Conservation (phyloP, 2,329 filamentous ascomycete species). For the Aspergillus fumigatiaffinis region DNA sequence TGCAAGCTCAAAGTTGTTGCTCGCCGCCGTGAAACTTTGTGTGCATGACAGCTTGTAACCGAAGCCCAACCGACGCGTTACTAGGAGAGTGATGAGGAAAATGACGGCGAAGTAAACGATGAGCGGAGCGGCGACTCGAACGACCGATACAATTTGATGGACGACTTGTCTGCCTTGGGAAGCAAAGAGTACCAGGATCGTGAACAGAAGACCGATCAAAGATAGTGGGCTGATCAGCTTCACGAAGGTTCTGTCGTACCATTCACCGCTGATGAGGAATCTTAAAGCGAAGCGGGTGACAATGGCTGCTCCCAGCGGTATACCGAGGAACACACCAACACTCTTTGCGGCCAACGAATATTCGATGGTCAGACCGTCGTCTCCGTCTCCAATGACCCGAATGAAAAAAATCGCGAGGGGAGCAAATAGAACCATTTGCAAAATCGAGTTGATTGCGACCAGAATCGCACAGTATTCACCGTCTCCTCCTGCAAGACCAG, state of each 20-base stretch:
- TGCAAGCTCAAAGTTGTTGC: constrained; percentile 89
- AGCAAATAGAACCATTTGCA: constrained; percentile 71
- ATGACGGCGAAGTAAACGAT: constrained; percentile 75
- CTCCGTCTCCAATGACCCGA: constrained; percentile 57
- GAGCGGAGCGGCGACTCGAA: constrained; percentile 75
- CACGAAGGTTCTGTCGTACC: constrained; percentile 69
- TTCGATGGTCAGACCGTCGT: constrained; percentile 42
- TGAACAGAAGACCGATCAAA: constrained; percentile 79
- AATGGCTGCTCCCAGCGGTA: constrained; percentile 75
- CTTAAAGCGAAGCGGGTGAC: constrained; percentile 66
- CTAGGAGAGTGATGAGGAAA: constrained; percentile 65
- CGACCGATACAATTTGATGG: constrained; percentile 76
- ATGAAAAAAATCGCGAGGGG: constrained; percentile 68
- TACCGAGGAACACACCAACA: constrained; percentile 79
- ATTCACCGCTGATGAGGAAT: constrained; percentile 49
- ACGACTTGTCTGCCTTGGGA: constrained; percentile 74
- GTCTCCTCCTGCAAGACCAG: constrained; percentile 69
- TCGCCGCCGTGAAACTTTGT: constrained; percentile 84
- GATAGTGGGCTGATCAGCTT: constrained; percentile 68
- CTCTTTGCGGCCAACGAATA: constrained; percentile 72
- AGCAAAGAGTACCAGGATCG: constrained; percentile 80
- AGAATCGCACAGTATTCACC: constrained; percentile 78
- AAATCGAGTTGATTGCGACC: constrained; percentile 69
- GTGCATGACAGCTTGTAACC: constrained; percentile 67
- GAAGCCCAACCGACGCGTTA: constrained; percentile 65